Percentiles rank a stretch among this genome's conserved stretches.
These are phyloP conservation scores for Oxytropis ochrocephala DNA, from an alignment of 306 rosid genomes.

Conservation along the genomic window DNA sequence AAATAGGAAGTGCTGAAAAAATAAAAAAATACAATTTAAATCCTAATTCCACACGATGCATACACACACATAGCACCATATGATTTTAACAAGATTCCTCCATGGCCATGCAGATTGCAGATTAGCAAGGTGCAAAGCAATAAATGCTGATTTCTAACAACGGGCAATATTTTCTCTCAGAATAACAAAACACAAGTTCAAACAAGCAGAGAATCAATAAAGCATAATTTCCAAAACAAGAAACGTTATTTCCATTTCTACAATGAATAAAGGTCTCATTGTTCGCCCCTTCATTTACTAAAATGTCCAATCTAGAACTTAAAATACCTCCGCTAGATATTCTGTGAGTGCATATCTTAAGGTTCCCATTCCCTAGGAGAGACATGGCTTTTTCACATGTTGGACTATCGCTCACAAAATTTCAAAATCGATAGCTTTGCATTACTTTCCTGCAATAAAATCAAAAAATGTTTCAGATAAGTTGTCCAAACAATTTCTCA, in stretches of 20 bases:
- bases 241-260: not conserved
- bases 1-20: conserved; percentile 41
- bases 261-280: not conserved
- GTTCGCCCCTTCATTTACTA: no score
- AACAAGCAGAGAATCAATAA: not conserved
- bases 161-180: conserved; percentile 42
- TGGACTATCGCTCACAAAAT: no score
- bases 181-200: conserved; percentile 1
- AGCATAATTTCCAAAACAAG: not conserved
- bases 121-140: conserved; percentile 41
- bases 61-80: not conserved
- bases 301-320: no score
- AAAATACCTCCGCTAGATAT: no score
- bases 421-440: no score
- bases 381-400: no score
- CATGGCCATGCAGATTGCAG: conserved; percentile 44
- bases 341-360: no score
- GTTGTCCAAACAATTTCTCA: no score
- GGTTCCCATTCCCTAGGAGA: no score
- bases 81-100: conserved; percentile 15
- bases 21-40: not conserved
- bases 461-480: no score
- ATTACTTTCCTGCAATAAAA: no score
- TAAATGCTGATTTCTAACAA: conserved; percentile 43
- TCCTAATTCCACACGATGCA: not conserved